Base-by-base conservation (phyloP, 1,139 yeast genomes). In the Suhomyces atakaporum region DNA sequence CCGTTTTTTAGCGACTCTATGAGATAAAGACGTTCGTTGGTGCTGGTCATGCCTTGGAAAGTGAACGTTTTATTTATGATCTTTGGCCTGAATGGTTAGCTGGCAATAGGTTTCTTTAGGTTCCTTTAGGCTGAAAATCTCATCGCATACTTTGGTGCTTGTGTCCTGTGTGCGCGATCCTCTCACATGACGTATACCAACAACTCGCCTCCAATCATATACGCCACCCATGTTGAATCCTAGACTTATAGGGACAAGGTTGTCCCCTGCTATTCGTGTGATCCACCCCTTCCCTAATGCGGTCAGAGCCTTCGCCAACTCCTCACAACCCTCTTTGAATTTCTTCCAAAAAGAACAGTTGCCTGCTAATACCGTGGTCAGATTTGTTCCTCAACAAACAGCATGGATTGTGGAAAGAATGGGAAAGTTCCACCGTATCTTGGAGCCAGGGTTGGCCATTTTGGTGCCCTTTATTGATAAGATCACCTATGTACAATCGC, bases 341-440 rank as follows among this genome's bases (percentile, higher is more conserved):
- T 85, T 73, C 58, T 85, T 85, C 62, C 90, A 83, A 57, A 73
- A 71, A 37, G 81, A 79, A 40, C 67, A 76, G 42, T 65, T 84
- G 35, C 95, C 95, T 7, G 65, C 87, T 20, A 86, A 86, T 59
- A 86, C 95, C 2, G 60, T 85, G 1, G 59, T 86, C 29, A 67
- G 84, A 49, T 87, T 87, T 58, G 95, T 87, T 4, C 96, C 96
- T 2, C 95, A 87, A 56, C 95, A 86, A 60, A 83, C 87, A 10
- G 95, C 95, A 3, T 87, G 94, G 90, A 79, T 87, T 14, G 95
- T 87, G 18, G 96, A 87, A 61, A 71, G 96, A 46, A 87, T 87
- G 95, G 96, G 96, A 21, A 84, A 83, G 56, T 87, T 84, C 65
- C 75, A 81, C 57, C 66, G 83, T 42, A 81, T 85, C 24, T 70